Evolutionary conservation across 139 green algal species (phyloP).

Genomic region (Auxenochlorella pyrenoidosa): DNA sequence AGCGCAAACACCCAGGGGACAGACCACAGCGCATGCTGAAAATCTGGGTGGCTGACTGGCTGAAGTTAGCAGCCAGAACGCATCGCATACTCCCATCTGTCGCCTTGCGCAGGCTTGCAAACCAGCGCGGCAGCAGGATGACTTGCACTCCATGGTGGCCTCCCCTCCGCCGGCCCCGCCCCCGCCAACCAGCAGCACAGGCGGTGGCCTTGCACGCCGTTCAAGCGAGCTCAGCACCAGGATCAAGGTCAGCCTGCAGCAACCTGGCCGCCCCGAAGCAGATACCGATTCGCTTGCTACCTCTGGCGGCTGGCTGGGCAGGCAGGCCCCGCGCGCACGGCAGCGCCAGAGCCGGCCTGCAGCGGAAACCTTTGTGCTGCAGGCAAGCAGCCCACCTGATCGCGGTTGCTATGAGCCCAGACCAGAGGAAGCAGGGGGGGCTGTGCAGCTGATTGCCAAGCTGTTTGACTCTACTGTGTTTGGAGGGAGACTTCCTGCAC

Average conservation of each 20-base stretch:
- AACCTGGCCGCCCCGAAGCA: not conserved
- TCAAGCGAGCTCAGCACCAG: not conserved
- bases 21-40: too few species aligned
- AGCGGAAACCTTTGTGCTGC: not conserved
- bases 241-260: not conserved
- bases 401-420: not conserved
- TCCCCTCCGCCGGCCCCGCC: too few species aligned
- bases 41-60: too few species aligned
- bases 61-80: too few species aligned
- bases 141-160: too few species aligned
- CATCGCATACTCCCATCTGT: too few species aligned
- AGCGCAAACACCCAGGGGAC: too few species aligned
- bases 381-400: not conserved
- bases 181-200: not conserved
- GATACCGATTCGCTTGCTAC: not conserved
- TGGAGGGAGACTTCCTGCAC: too few species aligned
- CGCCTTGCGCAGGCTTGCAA: too few species aligned
- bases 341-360: not conserved
- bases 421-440: not conserved
- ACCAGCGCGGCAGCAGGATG: too few species aligned
- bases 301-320: not conserved
- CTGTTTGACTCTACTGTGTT: not conserved
- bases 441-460: not conserved
- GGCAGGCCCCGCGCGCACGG: not conserved
- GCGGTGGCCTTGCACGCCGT: not conserved